Base-by-base conservation (phyloP, 2,329 filamentous ascomycete species). In the Fusarium nisikadoi region DNA sequence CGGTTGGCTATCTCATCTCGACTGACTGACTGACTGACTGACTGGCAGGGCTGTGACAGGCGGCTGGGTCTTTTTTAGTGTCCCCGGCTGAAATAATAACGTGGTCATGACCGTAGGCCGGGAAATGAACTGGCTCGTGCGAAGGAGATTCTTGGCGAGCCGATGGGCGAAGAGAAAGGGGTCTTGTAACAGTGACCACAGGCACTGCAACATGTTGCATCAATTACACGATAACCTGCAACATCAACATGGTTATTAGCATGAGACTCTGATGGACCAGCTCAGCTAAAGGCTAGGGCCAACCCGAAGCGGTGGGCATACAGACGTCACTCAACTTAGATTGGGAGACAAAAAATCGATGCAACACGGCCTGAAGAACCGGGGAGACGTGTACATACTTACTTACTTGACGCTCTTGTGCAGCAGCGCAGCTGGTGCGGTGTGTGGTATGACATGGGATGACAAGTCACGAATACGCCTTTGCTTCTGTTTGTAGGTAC, bases 361-460 rank as follows among this genome's bases (percentile, higher is more conserved):
- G 59, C 68, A 74, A 45, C 55, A 67, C 70, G 52, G 68, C 71
- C 62, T 73, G 60, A 68, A 67, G 57, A 69, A 65, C 71, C 60
- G 29, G 69, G 59, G 69, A 58, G 68, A 55, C 50, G 70, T 73
- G 70, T 71, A 62, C 54, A 62, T 71, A 62, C 54, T 67, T 68
- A 62, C 54, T 63, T 71, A 62, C 54, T 67, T 68, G 68, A 75
- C 63, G 42, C 64, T 72, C 57, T 68, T 65, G 67, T 72, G 60
- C 74, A 74, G 65, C 70, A 71, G 55, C 62, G 68, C 70, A 71
- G 62, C 62, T 63, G 65, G 64, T 71, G 64, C 74, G 75, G 71
- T 73, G 76, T 73, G 76, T 77, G 43, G 52, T 31, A 62, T 58
- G 74, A 75, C 71, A 75, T 75, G 71, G 73, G 62, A 76, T 76